These are phyloP conservation scores for Quercus wislizeni DNA, from an alignment of 306 rosid genomes.

Conservation along the genomic window DNA sequence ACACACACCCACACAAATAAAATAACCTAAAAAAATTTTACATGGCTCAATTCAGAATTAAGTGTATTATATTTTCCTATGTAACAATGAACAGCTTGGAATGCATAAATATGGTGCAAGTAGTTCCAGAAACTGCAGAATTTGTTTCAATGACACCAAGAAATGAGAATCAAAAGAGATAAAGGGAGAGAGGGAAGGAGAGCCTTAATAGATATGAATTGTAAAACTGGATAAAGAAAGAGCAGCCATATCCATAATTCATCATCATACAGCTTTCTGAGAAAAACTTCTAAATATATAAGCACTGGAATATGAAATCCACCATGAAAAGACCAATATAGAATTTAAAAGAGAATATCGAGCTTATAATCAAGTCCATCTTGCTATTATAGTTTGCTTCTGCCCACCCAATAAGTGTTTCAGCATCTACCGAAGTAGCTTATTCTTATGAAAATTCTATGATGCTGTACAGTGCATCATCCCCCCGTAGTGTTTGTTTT, in stretches of 20 bases:
- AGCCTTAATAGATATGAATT: neutral
- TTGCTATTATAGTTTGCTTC: neutral
- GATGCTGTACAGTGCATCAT: neutral
- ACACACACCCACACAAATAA: too few species aligned
- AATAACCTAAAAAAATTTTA: neutral
- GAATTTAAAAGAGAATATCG: neutral
- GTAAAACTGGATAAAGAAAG: neutral
- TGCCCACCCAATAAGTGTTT: neutral
- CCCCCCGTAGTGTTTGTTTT: neutral
- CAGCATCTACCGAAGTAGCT: neutral
- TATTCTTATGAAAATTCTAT: neutral
- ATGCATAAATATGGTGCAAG: neutral
- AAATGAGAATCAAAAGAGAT: neutral
- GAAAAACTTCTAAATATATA: too few species aligned
- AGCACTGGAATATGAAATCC: too few species aligned
- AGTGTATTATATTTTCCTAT: neutral
- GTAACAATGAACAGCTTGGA: neutral
- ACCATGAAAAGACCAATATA: too few species aligned
- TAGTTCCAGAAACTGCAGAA: neutral
- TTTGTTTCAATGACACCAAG: neutral
- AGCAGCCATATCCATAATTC: neutral
- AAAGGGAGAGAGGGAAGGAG: neutral
- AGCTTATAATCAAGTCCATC: neutral
- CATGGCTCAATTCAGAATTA: neutral
- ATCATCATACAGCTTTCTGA: neutral